Conservation (phyloP, 768 basidiomycete genomes). For the Suillus decipiens region DNA sequence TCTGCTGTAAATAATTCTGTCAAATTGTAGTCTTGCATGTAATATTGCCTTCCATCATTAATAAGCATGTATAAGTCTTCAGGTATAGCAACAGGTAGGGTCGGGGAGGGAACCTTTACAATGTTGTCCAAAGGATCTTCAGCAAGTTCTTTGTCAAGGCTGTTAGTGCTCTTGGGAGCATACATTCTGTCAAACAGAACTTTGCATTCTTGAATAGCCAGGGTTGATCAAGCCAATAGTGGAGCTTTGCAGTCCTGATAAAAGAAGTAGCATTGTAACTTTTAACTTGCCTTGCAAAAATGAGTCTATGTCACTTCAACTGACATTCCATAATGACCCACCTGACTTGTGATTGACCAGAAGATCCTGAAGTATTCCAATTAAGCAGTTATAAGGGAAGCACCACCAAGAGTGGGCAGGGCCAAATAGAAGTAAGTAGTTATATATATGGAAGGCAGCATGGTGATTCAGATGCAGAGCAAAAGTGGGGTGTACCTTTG, state of each 20-base stretch:
- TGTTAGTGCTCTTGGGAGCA: not conserved
- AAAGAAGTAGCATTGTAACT: constrained; percentile 16
- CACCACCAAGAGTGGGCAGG: constrained; percentile 38
- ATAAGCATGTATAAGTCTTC: not conserved
- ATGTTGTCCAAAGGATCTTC: not conserved
- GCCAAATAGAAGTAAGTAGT: constrained; percentile 38
- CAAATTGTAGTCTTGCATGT: too few relatives aligned
- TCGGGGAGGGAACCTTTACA: not conserved
- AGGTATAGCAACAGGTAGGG: not conserved
- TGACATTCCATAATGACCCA: constrained; percentile 33
- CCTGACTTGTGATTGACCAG: constrained; percentile 28
- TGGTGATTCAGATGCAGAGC: constrained; percentile 31
- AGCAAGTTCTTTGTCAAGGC: not conserved
- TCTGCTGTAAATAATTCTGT: too few relatives aligned
- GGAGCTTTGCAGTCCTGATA: constrained; percentile 18
- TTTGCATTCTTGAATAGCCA: constrained; percentile 20
- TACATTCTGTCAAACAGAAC: constrained; percentile 17
- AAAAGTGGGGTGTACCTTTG: constrained; percentile 18
- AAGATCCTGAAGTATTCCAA: constrained; percentile 23
- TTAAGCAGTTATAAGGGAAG: constrained; percentile 27
- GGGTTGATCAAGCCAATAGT: constrained; percentile 18
- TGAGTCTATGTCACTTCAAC: too few relatives aligned
- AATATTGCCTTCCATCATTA: not conserved
- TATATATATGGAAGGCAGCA: constrained; percentile 30
- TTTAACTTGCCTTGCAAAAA: constrained; percentile 13